Conservation (phyloP, 2,329 filamentous ascomycete species). For the Fusarium brevicatenulatum region DNA sequence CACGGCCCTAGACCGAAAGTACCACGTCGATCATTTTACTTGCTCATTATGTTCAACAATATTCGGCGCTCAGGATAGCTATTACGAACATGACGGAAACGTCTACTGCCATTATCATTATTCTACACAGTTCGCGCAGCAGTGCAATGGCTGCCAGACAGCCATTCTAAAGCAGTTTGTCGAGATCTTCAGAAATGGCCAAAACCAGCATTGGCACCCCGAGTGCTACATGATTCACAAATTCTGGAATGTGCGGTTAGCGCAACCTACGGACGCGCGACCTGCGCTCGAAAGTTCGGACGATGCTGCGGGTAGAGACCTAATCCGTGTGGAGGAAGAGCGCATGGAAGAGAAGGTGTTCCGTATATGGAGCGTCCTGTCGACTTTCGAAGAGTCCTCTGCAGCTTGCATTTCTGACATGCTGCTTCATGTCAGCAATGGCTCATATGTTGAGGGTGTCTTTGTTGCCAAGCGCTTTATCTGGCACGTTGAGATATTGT, state of each 20-base stretch:
- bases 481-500: constrained; percentile 92
- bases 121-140: constrained; percentile 94
- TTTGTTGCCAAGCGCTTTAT: constrained; percentile 97
- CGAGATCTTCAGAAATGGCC: constrained; percentile 96
- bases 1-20: constrained; percentile 95
- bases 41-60: constrained; percentile 96
- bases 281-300: constrained; percentile 54
- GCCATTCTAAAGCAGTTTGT: constrained; percentile 99
- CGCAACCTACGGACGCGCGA: constrained; percentile 66
- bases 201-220: constrained; percentile 99
- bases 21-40: constrained; percentile 99
- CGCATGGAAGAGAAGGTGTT: constrained; percentile 98
- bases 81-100: constrained; percentile 96
- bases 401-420: constrained; percentile 99
- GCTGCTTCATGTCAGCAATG: constrained; percentile 98
- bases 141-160: constrained; percentile 96
- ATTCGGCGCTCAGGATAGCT: constrained; percentile 98
- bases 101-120: constrained; percentile 99
- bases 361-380: constrained; percentile 97
- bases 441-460: constrained; percentile 93
- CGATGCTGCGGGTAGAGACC: constrained; percentile 72
- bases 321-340: constrained; percentile 87
- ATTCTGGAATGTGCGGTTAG: constrained; percentile 97
- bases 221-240: constrained; percentile 99
- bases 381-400: constrained; percentile 96